Evolutionary conservation across 1,139 yeast species (phyloP), one percentile per base, ranked within the genome.

Genomic region (Geotrichum cucujoidarum): DNA sequence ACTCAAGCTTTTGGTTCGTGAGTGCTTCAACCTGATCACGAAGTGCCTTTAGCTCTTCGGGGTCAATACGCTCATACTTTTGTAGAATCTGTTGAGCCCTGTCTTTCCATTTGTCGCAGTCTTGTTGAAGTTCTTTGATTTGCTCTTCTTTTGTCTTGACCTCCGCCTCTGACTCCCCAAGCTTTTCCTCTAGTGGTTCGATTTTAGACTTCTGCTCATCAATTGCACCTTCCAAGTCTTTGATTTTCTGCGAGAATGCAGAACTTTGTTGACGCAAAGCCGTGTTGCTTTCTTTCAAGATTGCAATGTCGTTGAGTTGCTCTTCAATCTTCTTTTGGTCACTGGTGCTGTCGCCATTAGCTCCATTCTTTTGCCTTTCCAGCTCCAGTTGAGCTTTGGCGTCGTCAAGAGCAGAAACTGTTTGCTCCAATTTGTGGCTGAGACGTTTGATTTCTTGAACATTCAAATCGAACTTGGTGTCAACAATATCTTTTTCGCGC

Each of bases 401-500:
- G 21, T 63, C 66, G 47, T 67, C 71, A 27, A 68, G 57, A 43
- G 64, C 57, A 13, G 61, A 51, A 1, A 48, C 47, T 4, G 66
- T 56, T 40, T 63, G 66, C 22, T 60, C 63, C 6, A 68, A 60
- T 32, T 61, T 64, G 46, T 65, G 69, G 53, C 74, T 70, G 33
- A 78, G 65, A 32, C 74, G 67, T 45, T 69, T 68, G 45, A 70
- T 69, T 57, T 81, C 88, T 53, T 76, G 78, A 14, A 64, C 61
- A 24, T 74, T 66, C 24, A 74, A 68, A 10, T 74, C 73, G 24
- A 78, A 69, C 57, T 81, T 83, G 16, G 80, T 75, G 49, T 81
- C 86, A 1, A 81, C 74, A 4, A 81, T 72, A 54, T 88, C 95
- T 61, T 83, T 85, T 58, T 87, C 95, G 54, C 84, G 80, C 44